A percentile compares a stretch with the other conserved stretches of the same genome.
Evolutionary conservation across 768 basidiomycete species (phyloP).

Genomic region (Pleurotus giganteus): DNA sequence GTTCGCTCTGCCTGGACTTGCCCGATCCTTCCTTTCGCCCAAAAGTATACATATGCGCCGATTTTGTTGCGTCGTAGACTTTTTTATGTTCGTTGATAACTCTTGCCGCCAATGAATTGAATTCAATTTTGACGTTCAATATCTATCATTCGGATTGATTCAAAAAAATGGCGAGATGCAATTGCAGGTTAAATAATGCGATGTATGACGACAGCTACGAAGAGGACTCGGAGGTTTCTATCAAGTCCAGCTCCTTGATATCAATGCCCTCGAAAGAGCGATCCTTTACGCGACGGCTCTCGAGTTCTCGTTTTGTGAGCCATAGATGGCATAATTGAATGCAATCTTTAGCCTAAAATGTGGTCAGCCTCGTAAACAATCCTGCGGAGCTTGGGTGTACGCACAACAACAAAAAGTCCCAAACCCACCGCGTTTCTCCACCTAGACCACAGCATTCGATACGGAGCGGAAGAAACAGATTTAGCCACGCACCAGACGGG

Average conservation of each 20-base stretch:
- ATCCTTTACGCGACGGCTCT: slow-evolving; percentile 65
- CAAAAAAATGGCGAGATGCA: background rate
- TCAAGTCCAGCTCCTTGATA: slow-evolving; percentile 60
- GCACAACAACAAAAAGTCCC: slow-evolving; percentile 64
- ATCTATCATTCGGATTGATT: background rate
- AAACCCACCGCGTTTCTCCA: slow-evolving; percentile 72
- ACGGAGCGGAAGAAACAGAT: background rate
- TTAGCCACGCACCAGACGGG: slow-evolving; percentile 76
- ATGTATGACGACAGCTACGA: background rate
- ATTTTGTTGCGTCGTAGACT: background rate
- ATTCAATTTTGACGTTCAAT: background rate
- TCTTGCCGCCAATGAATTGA: no score
- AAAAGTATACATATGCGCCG: background rate
- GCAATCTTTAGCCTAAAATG: slow-evolving; percentile 60
- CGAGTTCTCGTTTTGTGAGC: slow-evolving; percentile 69
- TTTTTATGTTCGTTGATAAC: background rate
- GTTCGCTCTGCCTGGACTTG: background rate
- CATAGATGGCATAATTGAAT: slow-evolving; percentile 65
- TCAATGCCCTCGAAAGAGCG: slow-evolving; percentile 77
- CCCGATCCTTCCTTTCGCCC: background rate
- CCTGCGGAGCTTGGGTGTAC: slow-evolving; percentile 16
- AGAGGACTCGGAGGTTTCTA: slow-evolving; percentile 20
- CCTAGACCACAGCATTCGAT: slow-evolving; percentile 21
- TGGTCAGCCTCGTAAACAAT: background rate
- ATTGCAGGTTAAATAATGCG: background rate